These are phyloP conservation scores for Agaricus blazei DNA, from an alignment of 768 basidiomycete species.

Conservation along the genomic window DNA sequence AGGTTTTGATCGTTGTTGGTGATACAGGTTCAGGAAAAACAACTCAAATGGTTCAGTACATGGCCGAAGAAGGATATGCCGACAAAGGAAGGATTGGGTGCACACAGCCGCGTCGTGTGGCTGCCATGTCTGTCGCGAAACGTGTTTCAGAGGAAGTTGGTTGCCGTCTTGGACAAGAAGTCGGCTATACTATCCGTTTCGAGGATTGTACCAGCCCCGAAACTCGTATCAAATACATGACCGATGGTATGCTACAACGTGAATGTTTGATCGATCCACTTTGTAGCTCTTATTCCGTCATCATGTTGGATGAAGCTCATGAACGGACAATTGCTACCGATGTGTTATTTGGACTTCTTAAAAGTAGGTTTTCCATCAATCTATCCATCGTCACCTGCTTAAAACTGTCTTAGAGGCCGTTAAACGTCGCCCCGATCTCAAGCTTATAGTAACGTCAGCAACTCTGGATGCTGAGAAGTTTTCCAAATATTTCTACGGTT, in stretches of 20 bases:
- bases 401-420: conserved; percentile 67
- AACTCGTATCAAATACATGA: conserved; percentile 99
- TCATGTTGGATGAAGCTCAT: conserved; percentile 99
- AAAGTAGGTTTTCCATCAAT: conserved; percentile 49
- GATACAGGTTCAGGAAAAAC: conserved; percentile 99
- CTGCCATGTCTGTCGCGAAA: conserved; percentile 98
- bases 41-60: conserved; percentile 98
- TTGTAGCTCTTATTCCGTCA: conserved; percentile 85
- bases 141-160: conserved; percentile 98
- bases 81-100: conserved; percentile 92
- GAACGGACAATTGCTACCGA: conserved; percentile 99
- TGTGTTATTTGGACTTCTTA: conserved; percentile 92
- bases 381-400: conserved; percentile 10
- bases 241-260: conserved; percentile 98
- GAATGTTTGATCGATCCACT: conserved; percentile 96
- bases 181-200: conserved; percentile 98
- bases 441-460: conserved; percentile 96
- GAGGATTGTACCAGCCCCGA: conserved; percentile 99
- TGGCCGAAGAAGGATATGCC: conserved; percentile 91
- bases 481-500: conserved; percentile 97
- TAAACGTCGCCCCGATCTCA: conserved; percentile 91
- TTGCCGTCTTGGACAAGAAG: conserved; percentile 94
- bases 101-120: conserved; percentile 98
- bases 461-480: conserved; percentile 99
- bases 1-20: conserved; percentile 96